Percentiles rank a stretch among this genome's conserved stretches.
Conservation (phyloP, 139 green algal genomes). For the Coelastrella sp. region DNA sequence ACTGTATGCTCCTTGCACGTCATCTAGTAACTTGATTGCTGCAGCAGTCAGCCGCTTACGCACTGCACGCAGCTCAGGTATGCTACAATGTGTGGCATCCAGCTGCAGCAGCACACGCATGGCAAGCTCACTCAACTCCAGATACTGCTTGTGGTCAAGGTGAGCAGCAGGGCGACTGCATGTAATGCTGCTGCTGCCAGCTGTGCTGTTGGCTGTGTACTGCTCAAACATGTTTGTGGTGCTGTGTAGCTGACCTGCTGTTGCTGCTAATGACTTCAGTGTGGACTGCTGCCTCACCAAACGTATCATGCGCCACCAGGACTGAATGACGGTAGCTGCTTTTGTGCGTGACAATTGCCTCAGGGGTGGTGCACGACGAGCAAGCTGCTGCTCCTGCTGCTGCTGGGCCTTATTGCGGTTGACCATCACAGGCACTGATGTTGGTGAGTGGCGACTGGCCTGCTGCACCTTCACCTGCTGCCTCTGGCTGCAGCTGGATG, state of each 20-base stretch:
- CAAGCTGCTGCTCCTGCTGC: conserved; percentile 29
- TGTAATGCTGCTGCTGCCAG: not conserved
- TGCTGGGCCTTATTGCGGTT: not conserved
- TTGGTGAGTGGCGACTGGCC: not conserved
- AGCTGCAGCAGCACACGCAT: conserved; percentile 55
- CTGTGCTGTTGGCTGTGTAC: not conserved
- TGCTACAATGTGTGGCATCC: conserved; percentile 45
- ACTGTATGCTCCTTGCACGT: conserved; percentile 42
- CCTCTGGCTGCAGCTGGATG: not conserved
- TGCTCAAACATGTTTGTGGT: not conserved
- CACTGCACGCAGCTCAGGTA: conserved; percentile 46
- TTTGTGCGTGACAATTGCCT: not conserved
- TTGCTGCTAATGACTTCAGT: not conserved
- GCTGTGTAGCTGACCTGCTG: not conserved
- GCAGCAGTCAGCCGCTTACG: conserved; percentile 52
- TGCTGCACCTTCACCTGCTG: conserved; percentile 16
- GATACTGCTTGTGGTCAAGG: conserved; percentile 47
- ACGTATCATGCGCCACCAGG: conserved; percentile 36
- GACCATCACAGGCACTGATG: not conserved
- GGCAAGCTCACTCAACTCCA: conserved; percentile 60
- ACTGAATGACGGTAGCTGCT: conserved; percentile 46
- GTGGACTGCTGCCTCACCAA: conserved; percentile 25
- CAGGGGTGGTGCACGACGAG: not conserved
- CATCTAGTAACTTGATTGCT: conserved; percentile 52
- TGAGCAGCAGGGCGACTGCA: not conserved